phyloP scores from a whole-genome alignment of 441 rosid species.

The Manihot esculenta region DNA sequence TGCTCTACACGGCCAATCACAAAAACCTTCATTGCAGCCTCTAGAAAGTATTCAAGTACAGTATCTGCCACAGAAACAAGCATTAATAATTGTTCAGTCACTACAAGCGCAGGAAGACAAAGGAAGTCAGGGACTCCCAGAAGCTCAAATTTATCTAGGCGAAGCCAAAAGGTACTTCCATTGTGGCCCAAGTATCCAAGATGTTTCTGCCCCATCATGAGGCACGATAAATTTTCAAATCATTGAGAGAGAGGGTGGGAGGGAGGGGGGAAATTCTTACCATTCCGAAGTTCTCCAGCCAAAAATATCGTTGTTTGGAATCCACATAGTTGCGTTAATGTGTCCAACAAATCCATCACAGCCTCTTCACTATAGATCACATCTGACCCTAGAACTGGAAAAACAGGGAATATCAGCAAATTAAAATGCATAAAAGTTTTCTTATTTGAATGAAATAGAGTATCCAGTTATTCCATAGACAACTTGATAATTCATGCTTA shows the following conservation, averaged over 20 bases:
- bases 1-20: constrained; percentile 74
- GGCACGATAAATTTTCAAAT: not conserved
- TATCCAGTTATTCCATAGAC: not conserved
- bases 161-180: constrained; percentile 14
- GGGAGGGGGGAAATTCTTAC: constrained; percentile 26
- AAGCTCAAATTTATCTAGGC: not conserved
- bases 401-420: not conserved
- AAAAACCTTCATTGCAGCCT: constrained; percentile 64
- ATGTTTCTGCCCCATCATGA: constrained; percentile 39
- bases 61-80: constrained; percentile 45
- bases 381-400: constrained; percentile 22
- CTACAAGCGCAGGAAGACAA: not conserved
- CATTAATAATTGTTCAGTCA: not conserved
- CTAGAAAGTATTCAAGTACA: constrained; percentile 77
- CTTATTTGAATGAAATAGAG: not conserved
- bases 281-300: constrained; percentile 83
- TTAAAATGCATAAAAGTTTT: not conserved
- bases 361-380: constrained; percentile 79
- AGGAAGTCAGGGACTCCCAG: not conserved
- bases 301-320: constrained; percentile 66
- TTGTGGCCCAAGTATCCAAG: constrained; percentile 60
- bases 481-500: not conserved
- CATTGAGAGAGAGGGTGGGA: not conserved
- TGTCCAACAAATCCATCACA: constrained; percentile 69
- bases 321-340: constrained; percentile 60